Percentiles rank a stretch among this genome's conserved stretches.
Evolutionary conservation across 768 basidiomycete species (phyloP).

Genomic region (Mycena rebaudengoi): DNA sequence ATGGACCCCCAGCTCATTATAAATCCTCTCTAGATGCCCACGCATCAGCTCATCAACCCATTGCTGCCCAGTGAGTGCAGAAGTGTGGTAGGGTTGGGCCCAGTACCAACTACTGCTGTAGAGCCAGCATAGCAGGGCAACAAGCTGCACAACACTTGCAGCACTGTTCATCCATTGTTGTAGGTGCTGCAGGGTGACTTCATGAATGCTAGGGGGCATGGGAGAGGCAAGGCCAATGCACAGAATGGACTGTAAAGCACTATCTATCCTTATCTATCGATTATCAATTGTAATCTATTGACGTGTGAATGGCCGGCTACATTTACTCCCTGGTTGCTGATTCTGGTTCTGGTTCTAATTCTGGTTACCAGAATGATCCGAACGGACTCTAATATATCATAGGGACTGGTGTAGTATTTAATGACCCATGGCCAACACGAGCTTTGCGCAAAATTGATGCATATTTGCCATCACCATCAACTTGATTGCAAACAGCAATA

Average conservation of each 20-base stretch:
- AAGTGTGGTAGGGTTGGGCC: constrained; percentile 28
- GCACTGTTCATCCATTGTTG: constrained; percentile 9
- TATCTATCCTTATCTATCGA: not conserved
- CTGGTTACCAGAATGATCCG: not conserved
- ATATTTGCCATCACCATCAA: no score
- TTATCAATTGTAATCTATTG: not conserved
- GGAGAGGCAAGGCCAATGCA: not conserved
- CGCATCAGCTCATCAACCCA: constrained; percentile 29
- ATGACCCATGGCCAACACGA: no score
- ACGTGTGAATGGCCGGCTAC: no score
- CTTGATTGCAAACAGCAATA: no score
- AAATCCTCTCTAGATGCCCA: constrained; percentile 28
- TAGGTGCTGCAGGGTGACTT: not conserved
- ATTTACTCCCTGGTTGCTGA: not conserved
- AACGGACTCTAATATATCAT: not conserved
- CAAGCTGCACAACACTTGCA: not conserved
- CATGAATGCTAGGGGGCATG: not conserved
- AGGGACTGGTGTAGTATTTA: no score
- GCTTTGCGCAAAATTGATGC: no score
- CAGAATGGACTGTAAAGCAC: not conserved
- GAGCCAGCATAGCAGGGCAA: not conserved
- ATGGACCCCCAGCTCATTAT: constrained; percentile 26
- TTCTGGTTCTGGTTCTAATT: not conserved
- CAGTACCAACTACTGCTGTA: constrained; percentile 7
- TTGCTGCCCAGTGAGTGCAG: constrained; percentile 19